These are phyloP conservation scores for Sutorius eximius DNA, from an alignment of 1,284 basidiomycete species.

Conservation along the genomic window DNA sequence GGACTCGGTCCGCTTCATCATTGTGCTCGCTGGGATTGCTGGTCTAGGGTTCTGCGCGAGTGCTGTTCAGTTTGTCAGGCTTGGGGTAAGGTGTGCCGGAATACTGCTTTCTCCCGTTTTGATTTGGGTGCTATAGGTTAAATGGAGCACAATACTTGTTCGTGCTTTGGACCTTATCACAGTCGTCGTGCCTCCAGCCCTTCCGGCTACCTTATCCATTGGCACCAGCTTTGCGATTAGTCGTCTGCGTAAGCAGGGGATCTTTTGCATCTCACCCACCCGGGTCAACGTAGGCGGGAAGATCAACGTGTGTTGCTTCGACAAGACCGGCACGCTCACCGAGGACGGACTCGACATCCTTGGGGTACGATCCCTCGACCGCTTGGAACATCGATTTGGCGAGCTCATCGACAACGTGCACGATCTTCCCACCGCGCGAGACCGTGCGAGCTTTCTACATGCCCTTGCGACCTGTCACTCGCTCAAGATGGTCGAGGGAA, in stretches of 20 bases:
- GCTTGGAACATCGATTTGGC: conserved; percentile 76
- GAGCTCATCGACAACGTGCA: conserved; percentile 88
- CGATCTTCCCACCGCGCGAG: conserved; percentile 76
- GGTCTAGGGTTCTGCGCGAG: conserved; percentile 86
- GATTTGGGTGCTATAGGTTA: conserved; percentile 51
- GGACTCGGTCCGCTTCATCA: conserved; percentile 96
- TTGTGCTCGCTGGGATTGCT: conserved; percentile 87
- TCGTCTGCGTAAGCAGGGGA: conserved; percentile 84
- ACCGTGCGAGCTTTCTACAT: conserved; percentile 84
- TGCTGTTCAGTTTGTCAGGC: conserved; percentile 88
- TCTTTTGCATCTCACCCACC: conserved; percentile 97
- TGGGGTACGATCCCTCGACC: conserved; percentile 83
- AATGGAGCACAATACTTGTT: conserved; percentile 88
- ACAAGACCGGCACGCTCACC: conserved; percentile 98
- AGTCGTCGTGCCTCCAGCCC: conserved; percentile 95
- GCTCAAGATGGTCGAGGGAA: conserved; percentile 87
- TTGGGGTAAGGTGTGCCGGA: conserved; percentile 62
- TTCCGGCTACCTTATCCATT: conserved; percentile 96
- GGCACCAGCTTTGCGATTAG: conserved; percentile 95
- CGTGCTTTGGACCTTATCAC: conserved; percentile 98
- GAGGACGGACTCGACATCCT: conserved; percentile 98
- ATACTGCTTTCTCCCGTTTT: conserved; percentile 3
- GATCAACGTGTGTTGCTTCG: conserved; percentile 98
- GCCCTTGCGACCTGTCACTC: conserved; percentile 97
- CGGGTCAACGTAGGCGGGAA: conserved; percentile 96